Conservation (phyloP, 345 rosid genomes). For the Pseudoturritis turrita region DNA sequence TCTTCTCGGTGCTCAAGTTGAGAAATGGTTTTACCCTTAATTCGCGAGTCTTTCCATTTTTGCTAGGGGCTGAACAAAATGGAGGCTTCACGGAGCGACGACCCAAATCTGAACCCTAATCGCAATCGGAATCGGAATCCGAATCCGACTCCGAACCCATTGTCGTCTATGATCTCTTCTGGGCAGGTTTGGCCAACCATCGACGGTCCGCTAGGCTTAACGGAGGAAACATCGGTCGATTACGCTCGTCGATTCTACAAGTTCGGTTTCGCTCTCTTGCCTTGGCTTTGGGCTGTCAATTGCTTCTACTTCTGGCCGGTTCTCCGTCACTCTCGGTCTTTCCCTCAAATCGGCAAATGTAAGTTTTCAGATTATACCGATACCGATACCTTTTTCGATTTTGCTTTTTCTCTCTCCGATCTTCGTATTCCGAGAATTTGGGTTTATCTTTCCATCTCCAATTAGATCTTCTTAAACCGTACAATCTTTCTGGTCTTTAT, state of each 20-base stretch:
- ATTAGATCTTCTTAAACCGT: background rate
- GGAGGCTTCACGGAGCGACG: conserved; percentile 51
- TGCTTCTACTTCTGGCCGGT: conserved; percentile 99
- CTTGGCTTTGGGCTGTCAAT: conserved; percentile 93
- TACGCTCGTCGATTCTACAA: conserved; percentile 84
- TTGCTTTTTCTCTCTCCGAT: background rate
- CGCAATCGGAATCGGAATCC: conserved; percentile 6
- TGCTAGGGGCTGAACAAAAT: conserved; percentile 27
- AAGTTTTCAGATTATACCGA: background rate
- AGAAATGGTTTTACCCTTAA: background rate
- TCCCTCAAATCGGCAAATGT: conserved; percentile 80
- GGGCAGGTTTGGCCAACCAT: conserved; percentile 83
- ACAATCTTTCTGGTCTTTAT: background rate
- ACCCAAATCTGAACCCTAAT: conserved; percentile 12
- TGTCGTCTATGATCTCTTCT: conserved; percentile 42
- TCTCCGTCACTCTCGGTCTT: conserved; percentile 75
- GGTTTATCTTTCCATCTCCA: background rate
- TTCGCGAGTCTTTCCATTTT: background rate
- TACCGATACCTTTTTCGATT: background rate
- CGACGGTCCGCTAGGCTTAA: conserved; percentile 78
- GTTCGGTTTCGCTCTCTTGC: conserved; percentile 86
- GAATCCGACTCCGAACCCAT: conserved; percentile 6
- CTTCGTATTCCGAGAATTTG: background rate
- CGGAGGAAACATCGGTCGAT: conserved; percentile 79
- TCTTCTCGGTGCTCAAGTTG: background rate